Percentiles rank a stretch among this genome's conserved stretches.
Evolutionary conservation across 768 basidiomycete genomes (phyloP).

Genomic region (Amanita rimosa): DNA sequence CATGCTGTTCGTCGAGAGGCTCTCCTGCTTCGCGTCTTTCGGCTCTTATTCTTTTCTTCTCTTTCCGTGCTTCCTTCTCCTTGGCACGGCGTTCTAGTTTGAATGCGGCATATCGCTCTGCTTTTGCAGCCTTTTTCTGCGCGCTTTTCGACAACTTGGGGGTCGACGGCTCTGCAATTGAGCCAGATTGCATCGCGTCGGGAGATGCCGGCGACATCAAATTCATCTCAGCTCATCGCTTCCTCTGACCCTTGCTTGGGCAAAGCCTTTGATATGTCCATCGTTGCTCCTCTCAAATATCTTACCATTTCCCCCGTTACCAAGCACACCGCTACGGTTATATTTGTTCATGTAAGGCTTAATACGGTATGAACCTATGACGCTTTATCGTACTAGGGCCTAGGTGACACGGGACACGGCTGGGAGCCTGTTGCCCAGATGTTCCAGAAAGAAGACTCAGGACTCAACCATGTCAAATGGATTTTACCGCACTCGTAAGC

Average conservation of each 20-base stretch:
- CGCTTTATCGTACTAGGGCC: conserved; percentile 34
- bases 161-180: not conserved
- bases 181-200: conserved; percentile 20
- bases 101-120: conserved; percentile 46
- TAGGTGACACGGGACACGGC: conserved; percentile 66
- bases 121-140: conserved; percentile 65
- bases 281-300: conserved; percentile 28
- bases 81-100: conserved; percentile 68
- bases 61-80: conserved; percentile 70
- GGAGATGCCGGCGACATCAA: conserved; percentile 29
- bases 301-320: conserved; percentile 41
- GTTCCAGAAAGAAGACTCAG: conserved; percentile 42
- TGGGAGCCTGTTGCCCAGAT: conserved; percentile 70
- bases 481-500: conserved; percentile 75
- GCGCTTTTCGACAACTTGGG: conserved; percentile 62
- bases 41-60: conserved; percentile 51
- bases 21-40: conserved; percentile 59
- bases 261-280: conserved; percentile 7
- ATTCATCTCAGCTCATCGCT: too few relatives aligned
- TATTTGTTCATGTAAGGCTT: conserved; percentile 74
- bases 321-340: conserved; percentile 77
- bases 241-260: too few relatives aligned
- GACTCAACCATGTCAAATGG: conserved; percentile 77
- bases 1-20: conserved; percentile 30
- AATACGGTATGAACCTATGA: conserved; percentile 3